Conservation (phyloP, 148 eudicot genomes). For the Chenopodium suecicum region DNA sequence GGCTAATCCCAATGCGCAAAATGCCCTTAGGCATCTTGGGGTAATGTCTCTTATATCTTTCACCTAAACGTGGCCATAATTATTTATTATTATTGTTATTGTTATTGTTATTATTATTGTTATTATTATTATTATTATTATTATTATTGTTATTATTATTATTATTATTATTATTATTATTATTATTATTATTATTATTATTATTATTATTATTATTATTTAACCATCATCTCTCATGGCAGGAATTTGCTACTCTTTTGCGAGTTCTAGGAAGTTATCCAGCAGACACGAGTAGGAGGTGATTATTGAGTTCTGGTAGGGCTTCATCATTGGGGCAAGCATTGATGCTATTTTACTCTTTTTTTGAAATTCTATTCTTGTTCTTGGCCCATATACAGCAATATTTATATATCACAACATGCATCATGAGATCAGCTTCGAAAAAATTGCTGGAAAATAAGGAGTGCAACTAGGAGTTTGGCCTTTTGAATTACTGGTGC, state of each 20-base stretch:
- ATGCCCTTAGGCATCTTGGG: constrained; percentile 62
- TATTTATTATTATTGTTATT: neutral
- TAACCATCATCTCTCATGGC: constrained; percentile 15
- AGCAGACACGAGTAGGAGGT: constrained; percentile 49
- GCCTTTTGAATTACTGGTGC: neutral
- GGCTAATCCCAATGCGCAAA: constrained; percentile 68
- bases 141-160: neutral
- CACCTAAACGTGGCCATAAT: neutral
- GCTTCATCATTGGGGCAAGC: constrained; percentile 3
- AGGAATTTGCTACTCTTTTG: constrained; percentile 70
- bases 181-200: no score
- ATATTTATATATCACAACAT: neutral
- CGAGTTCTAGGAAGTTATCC: constrained; percentile 77
- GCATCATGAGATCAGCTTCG: neutral
- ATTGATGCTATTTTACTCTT: neutral
- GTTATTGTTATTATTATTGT: no score
- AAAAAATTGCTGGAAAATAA: neutral
- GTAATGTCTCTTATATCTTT: constrained; percentile 21
- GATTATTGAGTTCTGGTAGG: constrained; percentile 20
- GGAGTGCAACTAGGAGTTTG: neutral
- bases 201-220: no score
- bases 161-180: neutral
- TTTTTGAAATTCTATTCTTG: neutral
- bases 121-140: neutral
- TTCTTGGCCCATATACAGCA: neutral